A percentile compares a stretch with the other conserved stretches of the same genome.
These are phyloP conservation scores for Gaeumannomyces tritici DNA, from an alignment of 2,329 filamentous ascomycete genomes.

Conservation along the genomic window DNA sequence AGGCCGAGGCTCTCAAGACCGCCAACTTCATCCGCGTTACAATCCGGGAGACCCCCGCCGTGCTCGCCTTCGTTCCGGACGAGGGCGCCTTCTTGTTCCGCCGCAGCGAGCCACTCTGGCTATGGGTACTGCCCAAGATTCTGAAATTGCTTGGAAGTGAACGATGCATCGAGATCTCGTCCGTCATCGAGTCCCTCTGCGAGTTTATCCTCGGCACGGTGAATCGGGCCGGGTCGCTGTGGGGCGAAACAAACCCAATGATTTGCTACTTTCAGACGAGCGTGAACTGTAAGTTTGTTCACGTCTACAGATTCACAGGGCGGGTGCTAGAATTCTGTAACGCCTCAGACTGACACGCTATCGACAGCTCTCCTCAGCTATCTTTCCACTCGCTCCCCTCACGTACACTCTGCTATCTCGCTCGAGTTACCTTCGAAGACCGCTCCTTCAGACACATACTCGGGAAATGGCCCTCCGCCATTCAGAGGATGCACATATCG, in stretches of 20 bases:
- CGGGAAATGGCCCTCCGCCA: background rate
- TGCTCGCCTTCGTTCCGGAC: conserved; percentile 43
- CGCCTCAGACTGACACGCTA: background rate
- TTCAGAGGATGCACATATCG: conserved; percentile 19
- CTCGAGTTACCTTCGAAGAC: background rate
- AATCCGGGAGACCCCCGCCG: conserved; percentile 62
- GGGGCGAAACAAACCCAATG: conserved; percentile 33
- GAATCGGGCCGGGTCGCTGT: conserved; percentile 33
- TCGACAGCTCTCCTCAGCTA: background rate
- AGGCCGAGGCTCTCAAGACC: conserved; percentile 57
- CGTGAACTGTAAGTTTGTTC: conserved; percentile 31
- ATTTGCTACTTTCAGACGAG: conserved; percentile 40
- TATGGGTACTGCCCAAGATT: conserved; percentile 52
- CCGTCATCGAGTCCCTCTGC: conserved; percentile 44
- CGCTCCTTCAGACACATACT: background rate
- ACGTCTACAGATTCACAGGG: background rate
- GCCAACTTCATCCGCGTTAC: conserved; percentile 69
- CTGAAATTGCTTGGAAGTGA: conserved; percentile 46
- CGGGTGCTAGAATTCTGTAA: background rate
- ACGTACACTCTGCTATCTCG: background rate
- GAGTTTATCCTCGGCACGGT: conserved; percentile 35
- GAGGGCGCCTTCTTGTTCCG: conserved; percentile 36
- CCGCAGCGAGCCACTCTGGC: conserved; percentile 53
- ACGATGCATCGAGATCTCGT: conserved; percentile 34
- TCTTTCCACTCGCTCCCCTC: background rate